Base-by-base conservation (phyloP, 2,329 filamentous ascomycete genomes). In the Colletotrichum sojae region DNA sequence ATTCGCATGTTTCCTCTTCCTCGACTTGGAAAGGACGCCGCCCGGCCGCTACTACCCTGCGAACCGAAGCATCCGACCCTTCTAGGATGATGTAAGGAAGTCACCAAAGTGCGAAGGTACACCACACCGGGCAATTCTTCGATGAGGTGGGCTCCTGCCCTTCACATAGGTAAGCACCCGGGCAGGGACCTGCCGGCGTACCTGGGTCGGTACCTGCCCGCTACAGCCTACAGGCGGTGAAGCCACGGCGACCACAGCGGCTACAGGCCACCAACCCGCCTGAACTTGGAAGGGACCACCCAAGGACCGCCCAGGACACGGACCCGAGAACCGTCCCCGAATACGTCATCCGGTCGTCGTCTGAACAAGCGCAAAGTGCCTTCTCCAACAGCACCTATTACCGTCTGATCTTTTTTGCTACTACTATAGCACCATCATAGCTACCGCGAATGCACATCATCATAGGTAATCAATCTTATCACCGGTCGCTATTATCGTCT, bases 261-360 rank as follows among this genome's bases (percentile, higher is more conserved):
- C 40, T 15, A n/a, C 40, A 15, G 40, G 40, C 40, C 40, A n/a
- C 13, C 46, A 27, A 56, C 57, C 45, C 10, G 46, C 57, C 27
- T n/a, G 39, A 51, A 51, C 45, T 13, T 36, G 31, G 31, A 36
- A 36, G 31, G 31, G 31, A 36, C 31, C 31, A 10, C 31, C 31
- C 31, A 36, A 36, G 31, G 31, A 36, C 31, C 31, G 31, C 31
- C 31, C 6, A 36, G 46, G 13, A 22, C 46, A 20, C n/a, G 8
- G 12, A 18, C n/a, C n/a, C 46, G 46, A 18, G 8, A 3, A 20
- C 10, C 31, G 20, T 25, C 15, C 15, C 25, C 43, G 15, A 16
- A 45, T 62, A 62, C 58, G 58, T 62, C 58, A 62, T 62, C 58
- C 58, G 58, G 58, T 62, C 58, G 13, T 54, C 58, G 58, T 62